phyloP scores from a whole-genome alignment of 768 basidiomycete species.

The Lentinula sp. region DNA sequence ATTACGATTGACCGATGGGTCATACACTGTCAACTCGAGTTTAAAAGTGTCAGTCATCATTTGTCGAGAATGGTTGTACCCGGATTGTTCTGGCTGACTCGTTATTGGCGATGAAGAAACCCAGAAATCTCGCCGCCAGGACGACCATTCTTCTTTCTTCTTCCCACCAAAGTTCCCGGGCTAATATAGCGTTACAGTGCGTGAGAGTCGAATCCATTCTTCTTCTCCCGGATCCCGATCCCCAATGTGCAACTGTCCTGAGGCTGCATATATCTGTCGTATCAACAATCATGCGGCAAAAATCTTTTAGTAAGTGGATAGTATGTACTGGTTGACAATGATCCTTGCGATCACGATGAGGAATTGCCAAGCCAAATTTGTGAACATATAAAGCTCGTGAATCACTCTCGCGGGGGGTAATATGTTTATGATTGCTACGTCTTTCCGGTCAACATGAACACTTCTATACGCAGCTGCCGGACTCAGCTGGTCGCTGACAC shows the following conservation, averaged over 20 bases:
- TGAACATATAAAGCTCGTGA: neutral
- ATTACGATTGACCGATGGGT: conserved; percentile 11
- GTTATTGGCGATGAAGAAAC: neutral
- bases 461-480: neutral
- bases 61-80: neutral
- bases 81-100: too few relatives aligned
- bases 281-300: too few relatives aligned
- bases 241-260: too few relatives aligned
- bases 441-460: neutral
- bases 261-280: too few relatives aligned
- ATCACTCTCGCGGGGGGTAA: neutral
- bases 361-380: neutral
- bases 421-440: neutral
- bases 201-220: neutral
- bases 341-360: neutral
- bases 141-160: neutral
- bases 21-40: neutral
- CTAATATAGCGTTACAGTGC: neutral
- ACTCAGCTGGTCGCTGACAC: conserved; percentile 1
- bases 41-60: neutral
- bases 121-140: neutral
- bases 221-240: too few relatives aligned
- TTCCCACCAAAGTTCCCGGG: neutral
- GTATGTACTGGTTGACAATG: too few relatives aligned
- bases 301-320: too few relatives aligned